Evolutionary conservation across 495 filamentous ascomycete genomes (phyloP).

Genomic region (Xylaria scruposa): DNA sequence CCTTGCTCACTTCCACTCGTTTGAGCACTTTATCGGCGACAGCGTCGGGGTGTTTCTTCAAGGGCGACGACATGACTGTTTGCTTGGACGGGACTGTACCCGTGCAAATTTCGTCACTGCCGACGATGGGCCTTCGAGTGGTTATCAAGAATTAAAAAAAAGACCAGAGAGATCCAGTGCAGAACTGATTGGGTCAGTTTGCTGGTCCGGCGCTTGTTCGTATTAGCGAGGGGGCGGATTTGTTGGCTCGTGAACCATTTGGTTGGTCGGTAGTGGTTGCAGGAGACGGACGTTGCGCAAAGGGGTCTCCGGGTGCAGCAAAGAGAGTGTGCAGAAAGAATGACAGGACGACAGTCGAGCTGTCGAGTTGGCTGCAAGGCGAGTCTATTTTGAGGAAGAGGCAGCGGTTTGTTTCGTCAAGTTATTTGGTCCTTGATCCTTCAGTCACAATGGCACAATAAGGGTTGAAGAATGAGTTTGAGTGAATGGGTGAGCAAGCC

Average conservation of each 20-base stretch:
- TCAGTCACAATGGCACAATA: slow-evolving; percentile 9
- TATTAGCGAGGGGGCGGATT: slow-evolving; percentile 36
- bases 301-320: slow-evolving; percentile 3
- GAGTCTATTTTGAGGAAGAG: slow-evolving; percentile 6
- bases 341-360: slow-evolving; percentile 4
- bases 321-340: slow-evolving; percentile 16
- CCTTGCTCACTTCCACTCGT: slow-evolving; percentile 84
- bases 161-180: slow-evolving; percentile 25
- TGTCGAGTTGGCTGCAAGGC: slow-evolving; percentile 14
- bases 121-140: slow-evolving; percentile 34
- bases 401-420: not conserved
- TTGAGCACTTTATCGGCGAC: slow-evolving; percentile 74
- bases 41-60: slow-evolving; percentile 66
- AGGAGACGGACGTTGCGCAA: slow-evolving; percentile 1
- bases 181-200: slow-evolving; percentile 41
- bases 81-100: slow-evolving; percentile 34
- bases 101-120: slow-evolving; percentile 22
- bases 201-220: slow-evolving; percentile 47
- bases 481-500: not conserved
- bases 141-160: slow-evolving; percentile 28
- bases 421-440: not conserved
- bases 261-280: slow-evolving; percentile 19
- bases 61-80: slow-evolving; percentile 61
- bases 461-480: slow-evolving; percentile 10
- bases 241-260: slow-evolving; percentile 25